These are phyloP conservation scores for Sindora glabra DNA, from an alignment of 306 rosid species.

Conservation along the genomic window DNA sequence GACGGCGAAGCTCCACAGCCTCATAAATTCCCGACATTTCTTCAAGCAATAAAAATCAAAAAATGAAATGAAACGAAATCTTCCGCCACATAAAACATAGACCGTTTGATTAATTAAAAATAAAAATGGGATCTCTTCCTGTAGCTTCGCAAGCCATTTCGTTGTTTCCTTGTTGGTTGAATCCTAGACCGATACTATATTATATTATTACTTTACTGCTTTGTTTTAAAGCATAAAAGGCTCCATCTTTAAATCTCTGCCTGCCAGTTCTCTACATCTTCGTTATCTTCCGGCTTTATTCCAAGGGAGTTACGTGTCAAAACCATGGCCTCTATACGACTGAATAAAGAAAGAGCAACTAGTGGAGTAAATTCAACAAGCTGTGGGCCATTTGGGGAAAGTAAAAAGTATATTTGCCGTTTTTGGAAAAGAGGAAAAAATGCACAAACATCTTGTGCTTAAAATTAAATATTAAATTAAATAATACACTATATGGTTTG, in stretches of 20 bases:
- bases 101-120: constrained; percentile 5
- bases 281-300: constrained; percentile 50
- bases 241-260: constrained; percentile 9
- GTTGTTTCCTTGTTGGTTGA: constrained; percentile 3
- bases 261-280: constrained; percentile 23
- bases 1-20: constrained; percentile 46
- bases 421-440: no score
- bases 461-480: no score
- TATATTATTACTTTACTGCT: constrained; percentile 2
- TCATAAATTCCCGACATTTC: constrained; percentile 43
- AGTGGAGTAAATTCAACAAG: background rate
- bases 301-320: constrained; percentile 57
- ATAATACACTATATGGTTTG: no score
- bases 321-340: constrained; percentile 40
- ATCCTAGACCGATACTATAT: background rate
- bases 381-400: constrained; percentile 23
- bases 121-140: background rate
- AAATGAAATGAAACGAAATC: constrained; percentile 18
- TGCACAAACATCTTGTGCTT: no score
- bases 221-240: background rate
- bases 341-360: background rate
- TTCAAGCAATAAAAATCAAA: background rate
- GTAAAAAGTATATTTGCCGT: no score
- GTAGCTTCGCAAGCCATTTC: background rate
- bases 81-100: constrained; percentile 24